These are phyloP conservation scores for Salvia rosmarinus DNA, from an alignment of 257 asterid genomes.

Conservation along the genomic window DNA sequence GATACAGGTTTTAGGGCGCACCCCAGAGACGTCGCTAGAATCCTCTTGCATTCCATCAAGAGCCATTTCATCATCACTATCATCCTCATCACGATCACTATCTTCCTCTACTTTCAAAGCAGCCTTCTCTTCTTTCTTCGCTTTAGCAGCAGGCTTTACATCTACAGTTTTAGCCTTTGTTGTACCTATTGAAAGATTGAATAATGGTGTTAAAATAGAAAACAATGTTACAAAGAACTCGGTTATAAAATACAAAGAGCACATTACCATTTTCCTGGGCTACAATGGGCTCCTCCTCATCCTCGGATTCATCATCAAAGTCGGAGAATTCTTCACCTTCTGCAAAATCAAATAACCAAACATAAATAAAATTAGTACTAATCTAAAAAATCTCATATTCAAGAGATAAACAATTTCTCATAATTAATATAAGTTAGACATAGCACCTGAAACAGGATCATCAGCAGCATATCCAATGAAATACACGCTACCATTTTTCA, in stretches of 20 bases:
- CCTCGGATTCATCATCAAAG: constrained; percentile 20
- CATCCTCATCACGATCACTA: constrained; percentile 42
- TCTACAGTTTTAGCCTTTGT: constrained; percentile 22
- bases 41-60: constrained; percentile 17
- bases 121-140: constrained; percentile 34
- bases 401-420: background rate
- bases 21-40: constrained; percentile 34
- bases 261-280: constrained; percentile 15
- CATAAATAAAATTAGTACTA: background rate
- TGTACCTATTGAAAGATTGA: constrained; percentile 24
- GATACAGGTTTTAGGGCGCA: constrained; percentile 10
- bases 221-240: too few species aligned
- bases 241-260: background rate
- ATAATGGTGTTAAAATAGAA: too few species aligned
- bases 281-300: background rate
- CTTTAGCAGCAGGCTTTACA: constrained; percentile 28
- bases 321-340: constrained; percentile 38
- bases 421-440: background rate
- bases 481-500: constrained; percentile 65
- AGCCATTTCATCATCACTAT: constrained; percentile 39
- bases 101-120: constrained; percentile 16
- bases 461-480: constrained; percentile 58
- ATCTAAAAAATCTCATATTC: background rate
- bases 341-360: background rate
- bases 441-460: constrained; percentile 39